A percentile compares a stretch with the other conserved stretches of the same genome.
phyloP scores from a whole-genome alignment of 495 filamentous ascomycete species.

The Chaetomidium leptoderma region DNA sequence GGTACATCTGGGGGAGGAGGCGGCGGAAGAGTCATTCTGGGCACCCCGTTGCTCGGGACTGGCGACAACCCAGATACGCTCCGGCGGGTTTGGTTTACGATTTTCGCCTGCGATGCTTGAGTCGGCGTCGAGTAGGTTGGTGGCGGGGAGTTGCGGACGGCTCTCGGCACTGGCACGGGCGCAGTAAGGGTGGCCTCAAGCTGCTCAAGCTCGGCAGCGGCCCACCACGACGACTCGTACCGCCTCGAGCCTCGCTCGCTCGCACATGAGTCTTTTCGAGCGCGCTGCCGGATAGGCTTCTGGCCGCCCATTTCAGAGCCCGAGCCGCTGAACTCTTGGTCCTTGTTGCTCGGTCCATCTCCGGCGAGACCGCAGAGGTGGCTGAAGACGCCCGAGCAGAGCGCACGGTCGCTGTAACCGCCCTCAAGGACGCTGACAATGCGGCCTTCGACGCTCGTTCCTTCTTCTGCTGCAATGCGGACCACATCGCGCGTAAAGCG shows the following conservation, averaged over 20 bases:
- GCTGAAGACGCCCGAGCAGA: constrained; percentile 81
- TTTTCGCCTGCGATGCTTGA: constrained; percentile 72
- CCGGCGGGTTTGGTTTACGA: constrained; percentile 55
- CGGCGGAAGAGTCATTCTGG: constrained; percentile 33
- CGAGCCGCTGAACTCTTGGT: constrained; percentile 39
- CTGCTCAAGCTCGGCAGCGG: constrained; percentile 57
- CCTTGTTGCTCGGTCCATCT: constrained; percentile 41
- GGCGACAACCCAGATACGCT: constrained; percentile 39
- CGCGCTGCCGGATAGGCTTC: constrained; percentile 39
- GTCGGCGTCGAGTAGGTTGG: constrained; percentile 72
- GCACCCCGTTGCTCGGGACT: constrained; percentile 28
- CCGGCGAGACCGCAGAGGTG: constrained; percentile 76
- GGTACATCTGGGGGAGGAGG: constrained; percentile 71
- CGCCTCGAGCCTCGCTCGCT: constrained; percentile 25
- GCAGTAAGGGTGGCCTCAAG: constrained; percentile 54
- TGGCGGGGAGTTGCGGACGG: constrained; percentile 50
- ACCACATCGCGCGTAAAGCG: constrained; percentile 81
- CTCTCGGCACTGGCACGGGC: constrained; percentile 46
- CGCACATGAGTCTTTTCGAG: constrained; percentile 30
- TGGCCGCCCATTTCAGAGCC: constrained; percentile 54
- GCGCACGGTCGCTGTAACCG: constrained; percentile 87
- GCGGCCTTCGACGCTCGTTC: constrained; percentile 69
- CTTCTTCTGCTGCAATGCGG: constrained; percentile 74
- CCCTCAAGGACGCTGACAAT: constrained; percentile 92
- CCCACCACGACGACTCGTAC: constrained; percentile 78